Conservation (phyloP, 768 basidiomycete genomes). For the Exidia glandulosa region DNA sequence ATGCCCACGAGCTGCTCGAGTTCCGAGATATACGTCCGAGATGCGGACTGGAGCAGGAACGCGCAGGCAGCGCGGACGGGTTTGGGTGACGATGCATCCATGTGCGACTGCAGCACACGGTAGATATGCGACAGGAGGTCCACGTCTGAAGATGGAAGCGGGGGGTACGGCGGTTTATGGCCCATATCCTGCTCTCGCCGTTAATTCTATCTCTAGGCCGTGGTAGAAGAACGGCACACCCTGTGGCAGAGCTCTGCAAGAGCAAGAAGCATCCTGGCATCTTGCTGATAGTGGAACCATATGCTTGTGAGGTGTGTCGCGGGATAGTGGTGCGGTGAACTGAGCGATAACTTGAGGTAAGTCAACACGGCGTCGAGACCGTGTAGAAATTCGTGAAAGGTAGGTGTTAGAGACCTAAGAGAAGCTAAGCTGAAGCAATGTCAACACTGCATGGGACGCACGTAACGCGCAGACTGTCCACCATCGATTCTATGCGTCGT, state of each 20-base stretch:
- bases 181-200: background rate
- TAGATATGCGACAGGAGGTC: background rate
- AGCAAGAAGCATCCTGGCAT: background rate
- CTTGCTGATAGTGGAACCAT: background rate
- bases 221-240: background rate
- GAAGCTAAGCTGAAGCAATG: background rate
- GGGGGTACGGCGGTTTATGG: background rate
- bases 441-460: background rate
- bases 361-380: background rate
- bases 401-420: background rate
- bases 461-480: background rate
- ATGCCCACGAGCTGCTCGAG: background rate
- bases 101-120: background rate
- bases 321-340: background rate
- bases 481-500: background rate
- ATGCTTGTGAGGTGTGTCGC: background rate
- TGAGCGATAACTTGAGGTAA: background rate
- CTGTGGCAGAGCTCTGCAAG: background rate
- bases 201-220: background rate
- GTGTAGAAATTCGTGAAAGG: background rate
- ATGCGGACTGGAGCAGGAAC: background rate
- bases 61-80: background rate
- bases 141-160: background rate
- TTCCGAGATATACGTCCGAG: background rate
- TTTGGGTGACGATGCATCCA: background rate